Evolutionary conservation across 768 basidiomycete genomes (phyloP).

Genomic region (Lyophyllum shimeji): DNA sequence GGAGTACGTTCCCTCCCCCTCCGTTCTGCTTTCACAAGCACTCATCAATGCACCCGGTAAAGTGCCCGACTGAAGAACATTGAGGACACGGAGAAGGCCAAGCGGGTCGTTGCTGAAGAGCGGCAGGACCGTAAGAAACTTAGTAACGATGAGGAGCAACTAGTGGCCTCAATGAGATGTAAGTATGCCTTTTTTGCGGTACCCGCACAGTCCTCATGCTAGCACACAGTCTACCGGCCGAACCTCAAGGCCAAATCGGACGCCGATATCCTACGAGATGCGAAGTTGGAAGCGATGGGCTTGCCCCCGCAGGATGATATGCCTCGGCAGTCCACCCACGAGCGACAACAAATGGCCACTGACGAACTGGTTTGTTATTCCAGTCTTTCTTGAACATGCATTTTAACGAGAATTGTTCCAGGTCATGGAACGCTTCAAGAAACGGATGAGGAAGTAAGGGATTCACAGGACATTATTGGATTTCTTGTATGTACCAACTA

Average conservation of each 20-base stretch:
- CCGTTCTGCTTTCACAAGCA: not conserved
- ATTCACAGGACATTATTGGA: not conserved
- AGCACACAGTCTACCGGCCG: slow-evolving; percentile 74
- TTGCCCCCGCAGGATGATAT: slow-evolving; percentile 56
- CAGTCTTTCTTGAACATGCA: not conserved
- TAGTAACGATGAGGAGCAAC: slow-evolving; percentile 74
- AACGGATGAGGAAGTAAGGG: slow-evolving; percentile 79
- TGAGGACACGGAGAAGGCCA: slow-evolving; percentile 96
- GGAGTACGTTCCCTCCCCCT: slow-evolving; percentile 69
- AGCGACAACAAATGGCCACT: slow-evolving; percentile 80
- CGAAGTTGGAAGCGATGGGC: slow-evolving; percentile 85
- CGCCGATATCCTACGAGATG: slow-evolving; percentile 83
- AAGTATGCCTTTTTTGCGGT: slow-evolving; percentile 27
- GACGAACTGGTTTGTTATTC: slow-evolving; percentile 73
- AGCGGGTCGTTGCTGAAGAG: slow-evolving; percentile 78
- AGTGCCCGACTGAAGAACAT: slow-evolving; percentile 93
- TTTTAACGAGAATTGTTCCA: slow-evolving; percentile 23
- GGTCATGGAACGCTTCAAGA: slow-evolving; percentile 98
- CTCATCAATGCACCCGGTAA: not conserved
- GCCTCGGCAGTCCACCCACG: slow-evolving; percentile 45
- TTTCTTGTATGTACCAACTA: slow-evolving; percentile 5
- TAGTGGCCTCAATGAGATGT: slow-evolving; percentile 90
- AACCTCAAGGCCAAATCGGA: slow-evolving; percentile 84
- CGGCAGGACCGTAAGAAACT: slow-evolving; percentile 56
- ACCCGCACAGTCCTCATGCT: slow-evolving; percentile 4